These are phyloP conservation scores for Ajuga chamaepitys DNA, from an alignment of 257 asterid genomes.

Conservation along the genomic window DNA sequence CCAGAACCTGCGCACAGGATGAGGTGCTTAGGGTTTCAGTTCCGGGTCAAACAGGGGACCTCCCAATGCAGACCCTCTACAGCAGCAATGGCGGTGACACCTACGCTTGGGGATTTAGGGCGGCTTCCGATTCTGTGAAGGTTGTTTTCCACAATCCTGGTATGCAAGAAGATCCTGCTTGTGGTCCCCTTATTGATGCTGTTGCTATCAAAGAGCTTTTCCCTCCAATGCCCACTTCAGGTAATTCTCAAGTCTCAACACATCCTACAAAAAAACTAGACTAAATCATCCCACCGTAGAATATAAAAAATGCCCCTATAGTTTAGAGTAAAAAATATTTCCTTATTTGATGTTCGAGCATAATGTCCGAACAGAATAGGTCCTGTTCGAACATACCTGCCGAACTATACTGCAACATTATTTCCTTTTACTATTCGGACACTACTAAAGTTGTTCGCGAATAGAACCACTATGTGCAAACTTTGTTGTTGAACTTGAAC, in stretches of 20 bases:
- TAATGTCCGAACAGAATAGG: too few species aligned
- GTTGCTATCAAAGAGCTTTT: conserved; percentile 75
- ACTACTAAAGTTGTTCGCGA: too few species aligned
- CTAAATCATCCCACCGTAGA: too few species aligned
- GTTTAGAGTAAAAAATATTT: too few species aligned
- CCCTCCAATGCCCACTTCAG: conserved; percentile 46
- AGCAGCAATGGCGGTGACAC: conserved; percentile 77
- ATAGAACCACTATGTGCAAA: too few species aligned
- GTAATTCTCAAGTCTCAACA: conserved; percentile 13
- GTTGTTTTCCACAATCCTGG: conserved; percentile 70
- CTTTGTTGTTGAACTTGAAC: too few species aligned
- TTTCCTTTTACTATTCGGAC: too few species aligned
- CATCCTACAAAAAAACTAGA: too few species aligned
- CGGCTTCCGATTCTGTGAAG: conserved; percentile 37
- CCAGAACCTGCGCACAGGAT: conserved; percentile 86
- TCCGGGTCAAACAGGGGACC: conserved; percentile 59
- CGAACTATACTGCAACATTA: too few species aligned
- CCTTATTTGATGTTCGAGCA: too few species aligned
- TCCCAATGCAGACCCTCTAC: conserved; percentile 76
- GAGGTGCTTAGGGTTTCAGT: conserved; percentile 75
- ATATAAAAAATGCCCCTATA: too few species aligned
- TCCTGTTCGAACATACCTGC: too few species aligned
- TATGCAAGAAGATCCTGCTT: conserved; percentile 76
- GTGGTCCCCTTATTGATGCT: conserved; percentile 89
- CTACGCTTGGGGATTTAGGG: conserved; percentile 76